These are phyloP conservation scores for Dacryopinax spathularia DNA, from an alignment of 768 basidiomycete species.

Conservation along the genomic window DNA sequence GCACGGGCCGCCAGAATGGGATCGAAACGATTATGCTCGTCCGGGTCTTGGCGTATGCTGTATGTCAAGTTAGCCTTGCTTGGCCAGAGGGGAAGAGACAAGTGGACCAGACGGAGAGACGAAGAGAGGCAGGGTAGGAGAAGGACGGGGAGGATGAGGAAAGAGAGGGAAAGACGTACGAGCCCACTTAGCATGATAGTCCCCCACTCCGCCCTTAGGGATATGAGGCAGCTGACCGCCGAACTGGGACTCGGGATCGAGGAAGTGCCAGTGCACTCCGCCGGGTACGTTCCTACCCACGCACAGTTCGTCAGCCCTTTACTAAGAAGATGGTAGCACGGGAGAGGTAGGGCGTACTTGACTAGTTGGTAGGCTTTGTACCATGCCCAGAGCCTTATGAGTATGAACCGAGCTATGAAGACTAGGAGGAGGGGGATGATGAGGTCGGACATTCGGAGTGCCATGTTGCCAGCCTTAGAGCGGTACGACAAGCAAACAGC, in stretches of 20 bases:
- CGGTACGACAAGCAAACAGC: not conserved
- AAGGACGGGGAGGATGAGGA: not conserved
- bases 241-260: not conserved
- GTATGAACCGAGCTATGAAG: not conserved
- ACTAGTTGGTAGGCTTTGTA: not conserved
- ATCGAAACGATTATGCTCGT: conserved; percentile 30
- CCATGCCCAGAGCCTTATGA: not conserved
- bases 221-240: not conserved
- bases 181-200: not conserved
- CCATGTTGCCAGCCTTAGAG: not conserved
- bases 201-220: not conserved
- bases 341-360: not conserved
- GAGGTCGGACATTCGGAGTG: not conserved
- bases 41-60: conserved; percentile 30
- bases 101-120: no score
- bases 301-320: not conserved
- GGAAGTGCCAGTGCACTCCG: not conserved
- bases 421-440: not conserved
- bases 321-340: not conserved
- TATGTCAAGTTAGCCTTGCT: no score
- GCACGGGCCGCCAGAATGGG: conserved; percentile 21
- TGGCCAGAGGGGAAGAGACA: no score
- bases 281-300: not conserved
- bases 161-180: not conserved
- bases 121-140: not conserved